These are phyloP conservation scores for Leptographium wingfieldii DNA, from an alignment of 2,329 filamentous ascomycete genomes.

Conservation along the genomic window DNA sequence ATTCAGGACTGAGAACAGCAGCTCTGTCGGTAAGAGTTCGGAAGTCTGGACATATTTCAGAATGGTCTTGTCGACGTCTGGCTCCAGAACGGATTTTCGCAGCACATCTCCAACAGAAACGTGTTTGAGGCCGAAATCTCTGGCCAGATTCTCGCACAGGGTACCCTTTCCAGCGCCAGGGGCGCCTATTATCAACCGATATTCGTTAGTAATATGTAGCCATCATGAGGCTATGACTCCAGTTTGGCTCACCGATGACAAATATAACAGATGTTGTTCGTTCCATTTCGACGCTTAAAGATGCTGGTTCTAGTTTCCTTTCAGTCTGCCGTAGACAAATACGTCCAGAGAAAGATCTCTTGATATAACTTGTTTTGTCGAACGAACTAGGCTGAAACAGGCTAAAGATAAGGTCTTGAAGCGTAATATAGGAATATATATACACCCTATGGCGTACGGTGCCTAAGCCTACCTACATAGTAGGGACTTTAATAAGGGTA, in stretches of 20 bases:
- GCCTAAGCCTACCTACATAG: no score
- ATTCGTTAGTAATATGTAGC: no score
- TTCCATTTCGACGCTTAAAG: not conserved
- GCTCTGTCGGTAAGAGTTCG: not conserved
- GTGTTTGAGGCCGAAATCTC: not conserved
- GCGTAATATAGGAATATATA: no score
- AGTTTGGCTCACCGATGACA: not conserved
- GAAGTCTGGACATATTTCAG: not conserved
- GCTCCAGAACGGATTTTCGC: not conserved
- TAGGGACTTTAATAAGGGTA: no score
- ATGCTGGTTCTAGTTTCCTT: not conserved
- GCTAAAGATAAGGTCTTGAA: no score
- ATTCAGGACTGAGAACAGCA: not conserved
- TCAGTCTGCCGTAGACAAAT: not conserved
- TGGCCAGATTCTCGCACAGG: not conserved
- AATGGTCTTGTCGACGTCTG: not conserved
- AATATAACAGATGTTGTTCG: not conserved
- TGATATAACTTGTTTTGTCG: no score
- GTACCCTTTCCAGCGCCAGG: not conserved
- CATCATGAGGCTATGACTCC: no score
- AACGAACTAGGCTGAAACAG: no score
- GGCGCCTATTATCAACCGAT: not conserved
- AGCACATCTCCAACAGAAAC: not conserved
- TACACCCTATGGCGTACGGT: no score
- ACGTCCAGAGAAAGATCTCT: not conserved